phyloP scores from a whole-genome alignment of 2,329 filamentous ascomycete species.

The Diaporthe ampelina region DNA sequence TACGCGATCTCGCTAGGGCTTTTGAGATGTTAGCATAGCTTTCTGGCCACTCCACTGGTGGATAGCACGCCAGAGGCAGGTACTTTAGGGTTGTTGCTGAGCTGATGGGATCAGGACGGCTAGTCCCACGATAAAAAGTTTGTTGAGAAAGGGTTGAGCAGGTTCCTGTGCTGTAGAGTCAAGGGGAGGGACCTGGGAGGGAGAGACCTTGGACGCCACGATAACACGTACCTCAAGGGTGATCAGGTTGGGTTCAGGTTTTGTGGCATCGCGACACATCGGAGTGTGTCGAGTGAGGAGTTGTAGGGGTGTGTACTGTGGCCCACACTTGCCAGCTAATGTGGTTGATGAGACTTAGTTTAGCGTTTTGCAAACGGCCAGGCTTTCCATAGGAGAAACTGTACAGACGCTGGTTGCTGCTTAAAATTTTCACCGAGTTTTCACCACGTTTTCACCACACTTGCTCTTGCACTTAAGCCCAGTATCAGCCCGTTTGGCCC shows the following conservation, averaged over 20 bases:
- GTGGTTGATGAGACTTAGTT: neutral
- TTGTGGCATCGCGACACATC: neutral
- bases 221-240: neutral
- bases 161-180: neutral
- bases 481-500: no score
- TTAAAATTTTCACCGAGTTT: neutral
- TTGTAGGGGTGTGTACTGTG: neutral
- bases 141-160: no score
- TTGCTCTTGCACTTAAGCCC: no score
- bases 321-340: neutral
- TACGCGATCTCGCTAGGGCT: neutral
- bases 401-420: neutral
- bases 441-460: no score
- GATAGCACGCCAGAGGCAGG: no score
- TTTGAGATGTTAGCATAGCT: neutral
- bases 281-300: neutral
- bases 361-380: neutral
- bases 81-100: neutral
- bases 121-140: no score
- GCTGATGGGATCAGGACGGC: neutral
- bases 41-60: fast-evolving
- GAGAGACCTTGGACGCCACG: no score
- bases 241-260: no score
- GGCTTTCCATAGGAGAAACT: no score
- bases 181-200: no score